Base-by-base conservation (phyloP, 2,329 filamentous ascomycete genomes). In the Penicillium nordicum region DNA sequence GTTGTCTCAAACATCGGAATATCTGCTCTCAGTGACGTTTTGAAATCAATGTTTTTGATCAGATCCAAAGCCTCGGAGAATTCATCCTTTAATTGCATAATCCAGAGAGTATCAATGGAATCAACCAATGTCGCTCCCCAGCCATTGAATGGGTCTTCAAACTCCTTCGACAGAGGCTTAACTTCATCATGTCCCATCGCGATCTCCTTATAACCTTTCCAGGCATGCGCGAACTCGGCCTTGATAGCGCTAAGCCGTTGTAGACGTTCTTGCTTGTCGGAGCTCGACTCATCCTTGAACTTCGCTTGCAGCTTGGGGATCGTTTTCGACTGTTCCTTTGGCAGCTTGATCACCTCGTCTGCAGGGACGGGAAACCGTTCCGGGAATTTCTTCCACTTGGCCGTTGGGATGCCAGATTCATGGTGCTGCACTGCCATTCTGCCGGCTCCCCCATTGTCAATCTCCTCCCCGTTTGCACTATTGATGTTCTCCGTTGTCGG, bases 1-100 rank as follows among this genome's bases (percentile, higher is more conserved):
- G 87, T 90, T 0, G 92, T 95, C 74, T 97, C 92, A 65, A 97
- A 97, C 8, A 96, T 81, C n/a, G 91, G 92, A 44, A 97, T 94
- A 46, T 89, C 84, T 37, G 75, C 70, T 47, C 86, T 80, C 14
- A 79, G 73, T 29, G 84, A 87, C 11, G 83, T 88, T 3, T 89
- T 94, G 66, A 97, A 97, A 73, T 97, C 91, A 56, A 97, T 93
- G 6, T 83, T 74, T 55, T 80, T 80, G 23, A 92, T 84, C 4
- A 82, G 85, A 50, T 83, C 80, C 43, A 89, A 84, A 2, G 90
- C 91, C 58, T 90, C 86, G 57, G 90, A 84, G 66, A 96, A 96
- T 65, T 95, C 90, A 0, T 88, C 81, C 65, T 84, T 83, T 70
- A 95, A 68, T 27, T 84, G 90, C 83, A 93, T 92, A 64, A 96